Evolutionary conservation across 148 eudicot genomes (phyloP).

Genomic region (Amaranthus cruentus): DNA sequence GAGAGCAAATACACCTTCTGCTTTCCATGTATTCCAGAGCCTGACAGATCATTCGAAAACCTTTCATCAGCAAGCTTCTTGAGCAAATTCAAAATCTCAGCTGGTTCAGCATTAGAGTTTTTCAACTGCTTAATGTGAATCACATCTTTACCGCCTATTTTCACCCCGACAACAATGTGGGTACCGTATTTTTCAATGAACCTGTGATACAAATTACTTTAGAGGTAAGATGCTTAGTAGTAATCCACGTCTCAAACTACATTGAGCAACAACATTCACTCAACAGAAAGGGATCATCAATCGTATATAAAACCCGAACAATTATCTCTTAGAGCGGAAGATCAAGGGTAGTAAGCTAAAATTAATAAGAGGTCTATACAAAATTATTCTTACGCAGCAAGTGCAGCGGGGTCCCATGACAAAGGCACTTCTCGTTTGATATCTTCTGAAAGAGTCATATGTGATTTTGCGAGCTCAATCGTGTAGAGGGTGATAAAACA

Average conservation of each 20-base stretch:
- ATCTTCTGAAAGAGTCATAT: conserved; percentile 54
- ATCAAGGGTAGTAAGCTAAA: neutral
- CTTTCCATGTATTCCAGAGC: conserved; percentile 33
- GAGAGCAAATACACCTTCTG: conserved; percentile 41
- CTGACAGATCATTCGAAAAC: conserved; percentile 50
- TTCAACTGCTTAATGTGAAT: conserved; percentile 79
- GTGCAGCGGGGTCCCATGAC: conserved; percentile 83
- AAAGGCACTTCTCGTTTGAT: conserved; percentile 82
- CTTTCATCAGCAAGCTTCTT: conserved; percentile 75
- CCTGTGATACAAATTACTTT: conserved; percentile 40
- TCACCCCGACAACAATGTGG: conserved; percentile 85
- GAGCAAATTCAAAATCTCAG: conserved; percentile 65
- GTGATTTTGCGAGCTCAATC: conserved; percentile 67
- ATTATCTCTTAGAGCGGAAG: neutral
- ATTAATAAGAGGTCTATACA: neutral
- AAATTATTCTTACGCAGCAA: conserved; percentile 62
- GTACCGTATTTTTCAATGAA: conserved; percentile 92
- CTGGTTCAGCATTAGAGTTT: conserved; percentile 50
- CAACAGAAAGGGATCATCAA: neutral
- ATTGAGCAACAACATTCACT: neutral
- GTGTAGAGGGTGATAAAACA: conserved; percentile 79
- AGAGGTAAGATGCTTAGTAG: neutral
- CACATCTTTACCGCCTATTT: conserved; percentile 97
- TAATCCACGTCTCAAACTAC: neutral
- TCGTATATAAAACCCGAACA: neutral